phyloP scores from a whole-genome alignment of 192 early-diverging fungal genomes.

The Piromyces sp. region DNA sequence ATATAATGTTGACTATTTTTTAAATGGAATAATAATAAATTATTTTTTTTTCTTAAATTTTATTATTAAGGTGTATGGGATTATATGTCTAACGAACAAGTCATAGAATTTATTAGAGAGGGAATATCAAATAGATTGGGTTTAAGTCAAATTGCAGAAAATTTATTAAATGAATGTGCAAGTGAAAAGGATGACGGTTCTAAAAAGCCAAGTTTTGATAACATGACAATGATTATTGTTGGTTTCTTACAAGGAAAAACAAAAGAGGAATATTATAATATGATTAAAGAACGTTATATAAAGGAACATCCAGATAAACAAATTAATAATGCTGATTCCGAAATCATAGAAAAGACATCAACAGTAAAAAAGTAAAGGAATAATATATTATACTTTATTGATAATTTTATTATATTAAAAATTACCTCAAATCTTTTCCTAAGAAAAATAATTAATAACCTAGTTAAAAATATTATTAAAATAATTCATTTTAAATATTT shows the following conservation, averaged over 20 bases:
- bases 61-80: conserved; percentile 87
- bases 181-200: neutral
- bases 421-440: no score
- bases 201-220: conserved; percentile 96
- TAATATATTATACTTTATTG: neutral
- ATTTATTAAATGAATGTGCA: conserved; percentile 16
- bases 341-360: neutral
- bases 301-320: neutral
- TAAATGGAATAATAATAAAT: neutral
- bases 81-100: conserved; percentile 77
- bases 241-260: conserved; percentile 64
- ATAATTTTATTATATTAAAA: no score
- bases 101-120: conserved; percentile 56
- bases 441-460: no score
- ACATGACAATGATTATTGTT: conserved; percentile 96
- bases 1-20: no score
- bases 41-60: neutral
- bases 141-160: conserved; percentile 60
- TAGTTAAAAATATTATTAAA: no score
- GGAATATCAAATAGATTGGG: conserved; percentile 41
- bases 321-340: neutral
- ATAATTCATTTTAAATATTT: no score
- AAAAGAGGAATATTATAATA: conserved; percentile 36
- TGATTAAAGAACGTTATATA: neutral
- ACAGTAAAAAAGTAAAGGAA: neutral